A percentile compares a stretch with the other conserved stretches of the same genome.
Conservation (phyloP, 352 stramenopile species). For the Pelagophyceae sp. region DNA sequence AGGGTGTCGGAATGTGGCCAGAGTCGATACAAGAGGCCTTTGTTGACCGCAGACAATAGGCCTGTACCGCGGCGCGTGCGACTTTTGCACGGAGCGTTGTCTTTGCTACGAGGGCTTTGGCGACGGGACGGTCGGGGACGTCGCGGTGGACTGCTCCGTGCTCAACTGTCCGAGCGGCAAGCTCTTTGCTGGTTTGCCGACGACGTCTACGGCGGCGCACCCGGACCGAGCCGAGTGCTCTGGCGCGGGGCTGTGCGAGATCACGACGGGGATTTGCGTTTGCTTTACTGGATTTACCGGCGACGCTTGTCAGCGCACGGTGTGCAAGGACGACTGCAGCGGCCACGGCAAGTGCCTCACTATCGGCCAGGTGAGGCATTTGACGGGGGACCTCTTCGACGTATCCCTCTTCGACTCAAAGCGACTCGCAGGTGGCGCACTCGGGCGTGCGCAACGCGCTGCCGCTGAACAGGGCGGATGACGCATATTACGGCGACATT, state of each 20-base stretch:
- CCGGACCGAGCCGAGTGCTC: background rate
- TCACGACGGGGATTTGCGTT: constrained; percentile 23
- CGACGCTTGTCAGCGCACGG: constrained; percentile 34
- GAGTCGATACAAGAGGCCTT: too few species aligned
- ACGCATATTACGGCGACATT: background rate
- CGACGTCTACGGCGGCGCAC: background rate
- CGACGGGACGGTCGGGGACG: background rate
- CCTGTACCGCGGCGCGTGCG: constrained; percentile 25
- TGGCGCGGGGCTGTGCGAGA: constrained; percentile 22
- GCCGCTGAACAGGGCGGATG: background rate
- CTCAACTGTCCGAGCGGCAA: constrained; percentile 28
- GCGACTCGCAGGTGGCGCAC: background rate
- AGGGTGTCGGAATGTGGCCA: too few species aligned
- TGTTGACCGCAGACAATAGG: too few species aligned
- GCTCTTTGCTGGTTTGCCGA: constrained; percentile 18
- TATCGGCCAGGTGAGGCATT: constrained; percentile 29
- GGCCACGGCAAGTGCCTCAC: constrained; percentile 65
- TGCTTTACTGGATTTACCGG: constrained; percentile 35
- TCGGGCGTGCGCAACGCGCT: background rate
- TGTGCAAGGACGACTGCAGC: constrained; percentile 22
- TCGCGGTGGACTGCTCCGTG: constrained; percentile 29
- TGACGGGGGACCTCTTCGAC: background rate
- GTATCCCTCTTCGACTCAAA: background rate
- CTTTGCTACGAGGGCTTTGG: constrained; percentile 31
- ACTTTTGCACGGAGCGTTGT: constrained; percentile 34